phyloP scores from a whole-genome alignment of 2,329 filamentous ascomycete species.

The Ophiocordyceps sinensis region DNA sequence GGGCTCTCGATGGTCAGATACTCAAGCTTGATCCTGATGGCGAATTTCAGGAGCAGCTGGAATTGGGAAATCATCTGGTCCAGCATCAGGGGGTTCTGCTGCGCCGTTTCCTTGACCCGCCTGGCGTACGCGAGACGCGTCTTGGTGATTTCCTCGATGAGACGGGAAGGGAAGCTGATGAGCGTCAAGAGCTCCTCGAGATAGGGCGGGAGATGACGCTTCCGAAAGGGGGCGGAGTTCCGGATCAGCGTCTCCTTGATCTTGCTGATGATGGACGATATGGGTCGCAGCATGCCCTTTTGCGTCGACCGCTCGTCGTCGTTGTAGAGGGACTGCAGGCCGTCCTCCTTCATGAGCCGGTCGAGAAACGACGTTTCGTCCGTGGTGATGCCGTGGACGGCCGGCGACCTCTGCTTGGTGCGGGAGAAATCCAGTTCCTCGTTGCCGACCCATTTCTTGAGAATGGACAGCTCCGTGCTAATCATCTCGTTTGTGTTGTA shows the following conservation, averaged over 20 bases:
- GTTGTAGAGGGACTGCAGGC: slow-evolving; percentile 79
- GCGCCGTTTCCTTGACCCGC: slow-evolving; percentile 88
- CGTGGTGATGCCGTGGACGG: slow-evolving; percentile 50
- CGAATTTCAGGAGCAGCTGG: slow-evolving; percentile 80
- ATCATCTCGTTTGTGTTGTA: slow-evolving; percentile 95
- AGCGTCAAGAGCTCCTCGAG: slow-evolving; percentile 91
- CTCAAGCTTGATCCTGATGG: slow-evolving; percentile 82
- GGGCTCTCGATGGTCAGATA: slow-evolving; percentile 73
- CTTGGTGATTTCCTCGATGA: slow-evolving; percentile 93
- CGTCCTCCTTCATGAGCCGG: slow-evolving; percentile 88
- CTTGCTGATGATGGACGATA: slow-evolving; percentile 80
- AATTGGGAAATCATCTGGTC: slow-evolving; percentile 98
- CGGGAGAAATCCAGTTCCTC: slow-evolving; percentile 83
- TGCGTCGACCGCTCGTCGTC: slow-evolving; percentile 34
- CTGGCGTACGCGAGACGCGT: slow-evolving; percentile 82
- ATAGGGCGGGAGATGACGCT: slow-evolving; percentile 84
- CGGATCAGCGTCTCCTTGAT: slow-evolving; percentile 82
- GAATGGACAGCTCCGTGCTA: slow-evolving; percentile 79
- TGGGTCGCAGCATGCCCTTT: slow-evolving; percentile 69
- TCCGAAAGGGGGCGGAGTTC: slow-evolving; percentile 72
- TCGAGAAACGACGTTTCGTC: slow-evolving; percentile 93
- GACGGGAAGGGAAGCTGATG: slow-evolving; percentile 90
- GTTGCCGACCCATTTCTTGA: slow-evolving; percentile 96
- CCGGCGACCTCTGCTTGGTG: slow-evolving; percentile 51
- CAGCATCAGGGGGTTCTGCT: slow-evolving; percentile 85